Base-by-base conservation (phyloP, 2,329 filamentous ascomycete species). In the Diplocarpon rosae region DNA sequence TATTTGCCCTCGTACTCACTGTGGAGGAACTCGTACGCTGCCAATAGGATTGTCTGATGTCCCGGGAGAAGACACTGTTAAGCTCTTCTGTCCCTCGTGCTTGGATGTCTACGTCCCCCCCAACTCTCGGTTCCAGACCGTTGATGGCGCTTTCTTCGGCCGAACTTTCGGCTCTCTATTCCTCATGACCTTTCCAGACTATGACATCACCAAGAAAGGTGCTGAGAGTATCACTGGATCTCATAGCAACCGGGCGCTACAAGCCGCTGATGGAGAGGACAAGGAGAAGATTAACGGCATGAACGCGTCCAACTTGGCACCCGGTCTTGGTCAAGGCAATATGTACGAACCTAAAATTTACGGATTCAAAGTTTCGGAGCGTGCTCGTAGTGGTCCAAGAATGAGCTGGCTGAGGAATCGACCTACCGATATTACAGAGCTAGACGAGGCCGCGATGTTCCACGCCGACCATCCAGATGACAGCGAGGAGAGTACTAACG, bases 261-360 rank as follows among this genome's bases (percentile, higher is more conserved):
- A 47, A 38, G 24, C 46, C 50, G 65, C 48, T 20, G 72, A 76
- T 15, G 61, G 62, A 27, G 64, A 58, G 8, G 55, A 59, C 5
- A 58, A 65, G 48, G 65, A 68, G 8, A 69, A 73, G 52, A 78
- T 96, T 58, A 96, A 98, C 63, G 92, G 92, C 58, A 80, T 95
- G 59, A 81, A 85, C 52, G 77, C 84, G 4, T 75, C 80, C 56
- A 98, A 96, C 63, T 83, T 95, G 53, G 89, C 84, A 1, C 89
- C 92, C 0, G 87, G 88, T 1, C 72, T 98, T 2, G 92, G 92
- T 10, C 70, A 70, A 39, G 78, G 79, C 47, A 87, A 80, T 63
- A 86, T 95, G 58, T 96, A 96, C 66, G 87, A 95, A 62, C 88
- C 92, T 47, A 84, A 82, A 55, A 96, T 98, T 62, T 98, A 96